phyloP scores from a whole-genome alignment of 768 basidiomycete genomes.

The Strobilomyces echinocephalus region DNA sequence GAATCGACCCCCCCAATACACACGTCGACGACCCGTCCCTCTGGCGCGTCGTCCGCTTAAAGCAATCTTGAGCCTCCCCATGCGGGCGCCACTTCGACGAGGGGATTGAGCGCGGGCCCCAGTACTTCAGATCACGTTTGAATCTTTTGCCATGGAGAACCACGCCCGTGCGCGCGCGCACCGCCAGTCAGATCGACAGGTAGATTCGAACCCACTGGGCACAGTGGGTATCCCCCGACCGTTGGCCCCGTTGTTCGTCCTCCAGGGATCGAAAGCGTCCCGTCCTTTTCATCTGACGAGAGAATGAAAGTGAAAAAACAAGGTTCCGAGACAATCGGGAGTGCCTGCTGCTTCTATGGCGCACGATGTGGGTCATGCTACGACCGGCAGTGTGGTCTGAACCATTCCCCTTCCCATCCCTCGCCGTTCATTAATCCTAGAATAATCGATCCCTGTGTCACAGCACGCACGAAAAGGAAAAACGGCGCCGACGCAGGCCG shows the following conservation, averaged over 20 bases:
- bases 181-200: constrained; percentile 10
- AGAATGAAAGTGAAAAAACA: constrained; percentile 13
- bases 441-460: constrained; percentile 19
- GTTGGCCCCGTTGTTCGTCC: neutral
- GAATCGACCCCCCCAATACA: neutral
- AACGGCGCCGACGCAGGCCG: neutral
- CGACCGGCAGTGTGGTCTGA: constrained; percentile 20
- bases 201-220: too few relatives aligned
- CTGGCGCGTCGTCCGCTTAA: neutral
- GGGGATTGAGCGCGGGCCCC: too few relatives aligned
- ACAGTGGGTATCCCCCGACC: too few relatives aligned
- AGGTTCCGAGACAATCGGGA: constrained; percentile 26
- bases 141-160: constrained; percentile 8
- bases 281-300: neutral
- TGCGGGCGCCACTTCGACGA: neutral
- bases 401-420: constrained; percentile 14
- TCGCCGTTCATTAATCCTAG: constrained; percentile 22
- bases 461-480: constrained; percentile 1
- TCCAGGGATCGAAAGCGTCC: neutral
- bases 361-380: constrained; percentile 6
- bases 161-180: neutral
- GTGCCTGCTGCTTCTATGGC: constrained; percentile 20
- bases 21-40: neutral
- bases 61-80: neutral
- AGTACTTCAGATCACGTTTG: constrained; percentile 10